These are phyloP conservation scores for Pichia cephalocereana DNA, from an alignment of 805 yeast species.

Conservation along the genomic window DNA sequence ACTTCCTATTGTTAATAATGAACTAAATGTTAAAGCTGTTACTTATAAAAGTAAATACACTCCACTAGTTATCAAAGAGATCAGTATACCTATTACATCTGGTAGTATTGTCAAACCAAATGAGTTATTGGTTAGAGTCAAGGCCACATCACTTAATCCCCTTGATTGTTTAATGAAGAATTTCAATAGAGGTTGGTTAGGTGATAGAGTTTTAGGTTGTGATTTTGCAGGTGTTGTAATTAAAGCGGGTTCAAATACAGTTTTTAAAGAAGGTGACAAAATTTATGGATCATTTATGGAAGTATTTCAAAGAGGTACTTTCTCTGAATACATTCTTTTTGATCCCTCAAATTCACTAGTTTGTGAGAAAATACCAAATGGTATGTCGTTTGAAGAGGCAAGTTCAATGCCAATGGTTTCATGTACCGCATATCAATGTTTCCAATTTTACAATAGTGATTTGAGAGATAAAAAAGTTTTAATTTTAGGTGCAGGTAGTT, in stretches of 20 bases:
- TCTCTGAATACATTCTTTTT: slow-evolving; percentile 34
- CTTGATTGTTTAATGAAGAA: slow-evolving; percentile 12
- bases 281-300: slow-evolving; percentile 10
- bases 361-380: slow-evolving; percentile 35
- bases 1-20: slow-evolving; percentile 6
- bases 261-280: slow-evolving; percentile 14
- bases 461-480: slow-evolving; percentile 37
- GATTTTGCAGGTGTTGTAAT: slow-evolving; percentile 18
- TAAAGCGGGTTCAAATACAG: slow-evolving; percentile 14
- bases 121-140: slow-evolving; percentile 12
- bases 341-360: slow-evolving; percentile 21
- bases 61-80: slow-evolving; percentile 5
- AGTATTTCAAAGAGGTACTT: slow-evolving; percentile 28
- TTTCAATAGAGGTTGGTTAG: slow-evolving; percentile 1
- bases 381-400: slow-evolving; percentile 43
- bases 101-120: slow-evolving; percentile 6
- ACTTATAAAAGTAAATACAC: slow-evolving; percentile 9
- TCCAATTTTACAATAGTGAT: slow-evolving; percentile 4
- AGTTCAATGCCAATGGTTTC: slow-evolving; percentile 58
- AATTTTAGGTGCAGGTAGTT: slow-evolving; percentile 66
- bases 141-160: slow-evolving; percentile 17
- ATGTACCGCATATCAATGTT: slow-evolving; percentile 45
- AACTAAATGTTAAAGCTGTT: slow-evolving; percentile 9
- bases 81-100: slow-evolving; percentile 5
- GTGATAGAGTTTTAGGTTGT: slow-evolving; percentile 12